phyloP scores from a whole-genome alignment of 495 filamentous ascomycete species.

The Neurospora hispaniola region DNA sequence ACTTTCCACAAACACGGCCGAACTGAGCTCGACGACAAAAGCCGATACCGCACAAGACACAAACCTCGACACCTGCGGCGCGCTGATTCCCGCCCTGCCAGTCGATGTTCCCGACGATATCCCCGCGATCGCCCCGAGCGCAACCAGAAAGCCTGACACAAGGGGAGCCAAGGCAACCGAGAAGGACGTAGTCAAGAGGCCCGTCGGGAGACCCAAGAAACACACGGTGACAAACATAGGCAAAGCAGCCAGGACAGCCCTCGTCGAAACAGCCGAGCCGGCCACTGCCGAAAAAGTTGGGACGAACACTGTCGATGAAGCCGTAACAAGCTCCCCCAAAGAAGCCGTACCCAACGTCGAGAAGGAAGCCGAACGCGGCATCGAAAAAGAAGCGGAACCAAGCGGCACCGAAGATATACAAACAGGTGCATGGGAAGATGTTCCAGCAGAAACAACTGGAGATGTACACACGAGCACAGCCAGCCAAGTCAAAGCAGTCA shows the following conservation, averaged over 20 bases:
- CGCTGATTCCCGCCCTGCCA: not conserved
- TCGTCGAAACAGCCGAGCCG: not conserved
- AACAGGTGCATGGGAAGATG: not conserved
- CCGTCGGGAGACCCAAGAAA: not conserved
- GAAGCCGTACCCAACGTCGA: not conserved
- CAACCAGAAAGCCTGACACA: not conserved
- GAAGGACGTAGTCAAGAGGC: not conserved
- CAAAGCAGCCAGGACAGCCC: not conserved
- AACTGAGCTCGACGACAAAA: not conserved
- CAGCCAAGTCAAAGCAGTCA: not conserved
- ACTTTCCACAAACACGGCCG: not conserved
- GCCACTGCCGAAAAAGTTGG: not conserved
- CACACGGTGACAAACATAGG: not conserved
- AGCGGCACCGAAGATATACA: not conserved
- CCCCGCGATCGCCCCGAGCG: not conserved
- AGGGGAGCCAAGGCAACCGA: not conserved
- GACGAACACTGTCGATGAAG: not conserved
- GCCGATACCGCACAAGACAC: not conserved
- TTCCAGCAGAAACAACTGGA: not conserved
- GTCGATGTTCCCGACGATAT: not conserved
- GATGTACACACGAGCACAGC: not conserved
- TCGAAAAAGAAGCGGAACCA: not conserved
- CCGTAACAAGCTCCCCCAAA: not conserved
- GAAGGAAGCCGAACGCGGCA: not conserved
- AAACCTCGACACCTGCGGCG: not conserved